These are phyloP conservation scores for Phytopythium cucurbitacearum DNA, from an alignment of 352 stramenopile species.

Conservation along the genomic window DNA sequence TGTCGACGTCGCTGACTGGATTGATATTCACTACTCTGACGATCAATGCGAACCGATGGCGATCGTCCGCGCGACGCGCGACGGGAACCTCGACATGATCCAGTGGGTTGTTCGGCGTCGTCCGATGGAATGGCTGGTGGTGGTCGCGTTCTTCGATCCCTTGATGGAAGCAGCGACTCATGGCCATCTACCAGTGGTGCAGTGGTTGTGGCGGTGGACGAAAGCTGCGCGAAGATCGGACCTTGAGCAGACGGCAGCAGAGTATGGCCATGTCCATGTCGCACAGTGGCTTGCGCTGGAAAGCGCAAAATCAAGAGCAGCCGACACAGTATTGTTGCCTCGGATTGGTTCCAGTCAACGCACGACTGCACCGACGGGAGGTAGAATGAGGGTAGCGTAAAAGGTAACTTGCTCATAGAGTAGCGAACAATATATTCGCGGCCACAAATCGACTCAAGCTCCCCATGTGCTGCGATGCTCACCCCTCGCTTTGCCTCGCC, in stretches of 20 bases:
- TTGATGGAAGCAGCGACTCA: not conserved
- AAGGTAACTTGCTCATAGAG: not conserved
- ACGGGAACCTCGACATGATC: not conserved
- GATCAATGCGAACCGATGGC: not conserved
- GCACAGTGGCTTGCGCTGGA: too few species aligned
- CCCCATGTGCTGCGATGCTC: too few species aligned
- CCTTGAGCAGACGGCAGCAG: too few species aligned
- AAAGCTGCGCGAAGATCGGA: not conserved
- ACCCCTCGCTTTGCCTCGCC: too few species aligned
- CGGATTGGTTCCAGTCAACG: too few species aligned
- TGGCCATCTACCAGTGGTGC: not conserved
- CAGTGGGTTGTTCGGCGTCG: slow-evolving; percentile 3
- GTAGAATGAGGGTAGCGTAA: too few species aligned
- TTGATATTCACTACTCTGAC: not conserved
- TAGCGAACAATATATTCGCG: too few species aligned
- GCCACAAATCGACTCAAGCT: too few species aligned
- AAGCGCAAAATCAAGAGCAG: too few species aligned
- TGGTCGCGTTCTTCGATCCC: slow-evolving; percentile 1
- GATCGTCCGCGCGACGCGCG: not conserved
- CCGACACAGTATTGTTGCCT: too few species aligned
- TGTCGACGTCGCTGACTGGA: not conserved
- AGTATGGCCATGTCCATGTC: too few species aligned
- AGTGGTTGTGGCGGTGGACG: slow-evolving; percentile 3
- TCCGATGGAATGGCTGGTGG: slow-evolving; percentile 1
- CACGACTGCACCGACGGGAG: too few species aligned